Conservation (phyloP, 345 rosid species). For the Linum trigynum region DNA sequence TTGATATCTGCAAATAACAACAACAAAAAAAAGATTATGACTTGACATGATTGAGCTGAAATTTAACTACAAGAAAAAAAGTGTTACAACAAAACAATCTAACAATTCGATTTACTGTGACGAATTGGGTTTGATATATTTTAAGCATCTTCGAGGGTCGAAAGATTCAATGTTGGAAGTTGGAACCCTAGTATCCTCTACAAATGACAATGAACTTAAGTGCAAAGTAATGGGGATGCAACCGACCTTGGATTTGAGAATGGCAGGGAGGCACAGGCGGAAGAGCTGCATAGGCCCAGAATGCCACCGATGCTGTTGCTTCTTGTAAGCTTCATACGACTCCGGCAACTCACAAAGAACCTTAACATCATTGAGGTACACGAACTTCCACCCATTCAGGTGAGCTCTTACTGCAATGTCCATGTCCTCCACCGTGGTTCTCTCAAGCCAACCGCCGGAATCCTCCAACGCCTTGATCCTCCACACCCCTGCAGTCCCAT, state of each 20-base stretch:
- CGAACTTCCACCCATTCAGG: slow-evolving; percentile 4
- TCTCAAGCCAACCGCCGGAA: slow-evolving; percentile 4
- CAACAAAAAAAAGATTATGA: neutral
- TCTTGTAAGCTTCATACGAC: slow-evolving; percentile 3
- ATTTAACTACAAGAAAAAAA: neutral
- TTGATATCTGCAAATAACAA: neutral
- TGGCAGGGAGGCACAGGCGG: slow-evolving; percentile 4
- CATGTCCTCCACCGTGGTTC: slow-evolving; percentile 4
- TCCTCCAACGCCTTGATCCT: slow-evolving; percentile 6
- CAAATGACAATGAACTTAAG: too few species aligned
- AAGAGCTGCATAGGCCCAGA: slow-evolving; percentile 7
- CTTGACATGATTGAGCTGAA: neutral
- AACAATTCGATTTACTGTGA: too few species aligned
- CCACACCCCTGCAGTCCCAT: slow-evolving; percentile 4
- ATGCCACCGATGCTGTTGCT: slow-evolving; percentile 6
- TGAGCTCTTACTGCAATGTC: slow-evolving; percentile 5
- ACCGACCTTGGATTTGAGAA: neutral
- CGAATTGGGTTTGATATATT: too few species aligned
- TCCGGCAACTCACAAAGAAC: slow-evolving; percentile 4
- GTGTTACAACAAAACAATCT: neutral
- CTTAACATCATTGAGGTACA: slow-evolving; percentile 3
- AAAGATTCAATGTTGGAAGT: too few species aligned
- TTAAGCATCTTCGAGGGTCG: too few species aligned
- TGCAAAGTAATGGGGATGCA: neutral
- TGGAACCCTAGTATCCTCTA: too few species aligned